Evolutionary conservation across 2,329 filamentous ascomycete species (phyloP).

Genomic region (Aspergillus cejpii): DNA sequence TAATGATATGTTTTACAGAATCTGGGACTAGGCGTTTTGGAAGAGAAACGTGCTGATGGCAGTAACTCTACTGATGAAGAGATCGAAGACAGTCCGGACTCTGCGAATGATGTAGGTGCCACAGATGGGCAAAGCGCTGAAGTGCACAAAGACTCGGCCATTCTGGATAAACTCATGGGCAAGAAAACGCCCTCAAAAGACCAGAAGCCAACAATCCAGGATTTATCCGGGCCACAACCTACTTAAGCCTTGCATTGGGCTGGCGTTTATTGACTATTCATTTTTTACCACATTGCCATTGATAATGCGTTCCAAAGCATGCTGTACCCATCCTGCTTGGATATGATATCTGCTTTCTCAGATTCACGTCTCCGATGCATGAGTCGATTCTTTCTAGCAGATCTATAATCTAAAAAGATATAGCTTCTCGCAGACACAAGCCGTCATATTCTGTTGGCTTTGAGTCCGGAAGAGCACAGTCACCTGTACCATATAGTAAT

Average conservation of each 20-base stretch:
- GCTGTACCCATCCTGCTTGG: neutral
- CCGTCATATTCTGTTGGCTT: neutral
- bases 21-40: conserved; percentile 41
- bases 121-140: conserved; percentile 11
- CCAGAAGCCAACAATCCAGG: conserved; percentile 34
- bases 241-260: neutral
- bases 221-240: conserved; percentile 24
- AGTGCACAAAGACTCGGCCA: conserved; percentile 20
- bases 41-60: conserved; percentile 30
- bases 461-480: neutral
- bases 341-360: neutral
- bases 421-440: neutral
- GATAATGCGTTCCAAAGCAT: neutral
- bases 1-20: conserved; percentile 25
- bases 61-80: conserved; percentile 16
- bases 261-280: neutral
- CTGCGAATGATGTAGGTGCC: conserved; percentile 8
- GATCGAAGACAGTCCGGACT: conserved; percentile 9
- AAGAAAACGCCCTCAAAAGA: conserved; percentile 22
- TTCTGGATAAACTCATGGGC: conserved; percentile 36
- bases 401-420: neutral
- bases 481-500: neutral
- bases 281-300: neutral
- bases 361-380: neutral
- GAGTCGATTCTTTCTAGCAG: neutral